Conservation (phyloP, 1,284 basidiomycete species). For the Bjerkandera adusta region DNA sequence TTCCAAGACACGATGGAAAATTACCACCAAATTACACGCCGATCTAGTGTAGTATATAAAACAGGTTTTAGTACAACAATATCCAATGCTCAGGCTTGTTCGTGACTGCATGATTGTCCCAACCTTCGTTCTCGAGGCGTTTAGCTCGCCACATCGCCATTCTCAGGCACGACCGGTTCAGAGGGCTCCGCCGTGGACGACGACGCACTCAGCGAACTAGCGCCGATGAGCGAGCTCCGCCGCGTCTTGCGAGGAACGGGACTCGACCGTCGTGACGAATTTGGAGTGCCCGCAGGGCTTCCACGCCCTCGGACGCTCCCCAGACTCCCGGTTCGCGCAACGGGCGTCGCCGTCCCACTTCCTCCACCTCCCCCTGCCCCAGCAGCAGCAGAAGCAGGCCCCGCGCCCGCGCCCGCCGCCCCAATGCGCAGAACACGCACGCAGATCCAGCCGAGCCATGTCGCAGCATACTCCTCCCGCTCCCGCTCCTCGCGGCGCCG, state of each 20-base stretch:
- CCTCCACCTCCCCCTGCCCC: conserved; percentile 21
- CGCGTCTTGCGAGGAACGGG: conserved; percentile 29
- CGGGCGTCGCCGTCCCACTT: conserved; percentile 17
- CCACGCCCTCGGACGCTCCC: conserved; percentile 24
- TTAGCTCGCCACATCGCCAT: no score
- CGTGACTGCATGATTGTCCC: no score
- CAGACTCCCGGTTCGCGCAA: conserved; percentile 17
- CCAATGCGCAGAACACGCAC: conserved; percentile 30
- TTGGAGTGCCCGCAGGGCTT: conserved; percentile 36
- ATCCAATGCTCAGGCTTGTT: no score
- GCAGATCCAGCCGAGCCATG: conserved; percentile 41
- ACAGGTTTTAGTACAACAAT: no score
- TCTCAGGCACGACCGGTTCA: no score
- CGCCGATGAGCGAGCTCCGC: background rate
- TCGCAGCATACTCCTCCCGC: conserved; percentile 38
- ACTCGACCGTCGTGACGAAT: conserved; percentile 40
- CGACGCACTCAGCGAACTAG: conserved; percentile 2
- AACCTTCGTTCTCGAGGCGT: no score
- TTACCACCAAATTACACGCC: no score
- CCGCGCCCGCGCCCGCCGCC: background rate
- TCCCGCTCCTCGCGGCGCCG: conserved; percentile 69
- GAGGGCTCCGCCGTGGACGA: no score
- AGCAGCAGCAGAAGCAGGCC: conserved; percentile 27
- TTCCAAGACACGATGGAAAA: no score
- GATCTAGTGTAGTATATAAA: no score